These are phyloP conservation scores for Penicillium paneum DNA, from an alignment of 2,329 filamentous ascomycete genomes.

Conservation along the genomic window DNA sequence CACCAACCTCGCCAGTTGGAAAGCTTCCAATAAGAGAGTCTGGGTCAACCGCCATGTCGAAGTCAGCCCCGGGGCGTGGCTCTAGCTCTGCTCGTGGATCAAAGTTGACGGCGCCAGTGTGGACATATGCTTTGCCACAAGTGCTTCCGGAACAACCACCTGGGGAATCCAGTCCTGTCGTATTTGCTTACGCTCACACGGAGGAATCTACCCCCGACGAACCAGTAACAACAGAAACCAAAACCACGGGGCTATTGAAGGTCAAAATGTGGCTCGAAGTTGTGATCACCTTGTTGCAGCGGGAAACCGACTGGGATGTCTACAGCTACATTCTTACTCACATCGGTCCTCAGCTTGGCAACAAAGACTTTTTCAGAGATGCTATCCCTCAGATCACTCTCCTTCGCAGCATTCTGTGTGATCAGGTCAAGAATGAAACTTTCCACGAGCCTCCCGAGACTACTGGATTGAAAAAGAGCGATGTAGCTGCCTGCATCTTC, in stretches of 20 bases:
- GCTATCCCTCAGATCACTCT: conserved; percentile 72
- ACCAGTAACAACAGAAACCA: conserved; percentile 30
- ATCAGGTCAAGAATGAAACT: conserved; percentile 72
- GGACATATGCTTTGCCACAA: conserved; percentile 56
- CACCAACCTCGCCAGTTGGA: conserved; percentile 23
- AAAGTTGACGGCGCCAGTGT: conserved; percentile 48
- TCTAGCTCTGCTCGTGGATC: conserved; percentile 33
- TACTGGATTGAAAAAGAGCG: conserved; percentile 78
- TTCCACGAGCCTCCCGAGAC: conserved; percentile 77
- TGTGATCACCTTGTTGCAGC: conserved; percentile 68
- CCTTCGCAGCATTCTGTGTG: conserved; percentile 72
- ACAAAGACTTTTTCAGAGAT: conserved; percentile 77
- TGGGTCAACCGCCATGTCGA: conserved; percentile 27
- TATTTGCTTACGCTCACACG: conserved; percentile 49
- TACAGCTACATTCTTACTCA: conserved; percentile 89
- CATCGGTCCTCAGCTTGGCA: conserved; percentile 81
- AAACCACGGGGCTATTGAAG: conserved; percentile 47
- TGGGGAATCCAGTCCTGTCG: conserved; percentile 47
- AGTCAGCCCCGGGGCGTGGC: conserved; percentile 32
- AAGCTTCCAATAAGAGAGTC: conserved; percentile 34
- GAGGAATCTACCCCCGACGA: conserved; percentile 31
- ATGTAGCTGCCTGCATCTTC: conserved; percentile 85
- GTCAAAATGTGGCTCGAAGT: conserved; percentile 72
- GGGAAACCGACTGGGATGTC: conserved; percentile 81
- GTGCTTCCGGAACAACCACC: conserved; percentile 55